A percentile compares a stretch with the other conserved stretches of the same genome.
Conservation (phyloP, 2,329 filamentous ascomycete genomes). For the Colletotrichum ledebouriae region DNA sequence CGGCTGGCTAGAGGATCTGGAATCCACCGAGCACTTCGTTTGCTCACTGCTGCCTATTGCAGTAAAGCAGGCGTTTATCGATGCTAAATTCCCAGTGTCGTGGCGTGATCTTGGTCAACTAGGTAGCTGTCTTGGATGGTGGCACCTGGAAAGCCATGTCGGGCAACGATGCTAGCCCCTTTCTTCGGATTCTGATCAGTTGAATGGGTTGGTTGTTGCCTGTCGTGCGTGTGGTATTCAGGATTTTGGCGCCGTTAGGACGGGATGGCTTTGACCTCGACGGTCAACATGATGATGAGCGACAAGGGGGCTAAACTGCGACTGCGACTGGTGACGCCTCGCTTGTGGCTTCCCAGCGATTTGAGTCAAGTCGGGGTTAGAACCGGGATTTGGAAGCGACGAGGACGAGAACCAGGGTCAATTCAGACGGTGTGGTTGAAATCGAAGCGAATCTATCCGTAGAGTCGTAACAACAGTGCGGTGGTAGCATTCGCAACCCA, state of each 20-base stretch:
- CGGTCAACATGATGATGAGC: constrained; percentile 8
- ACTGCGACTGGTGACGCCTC: constrained; percentile 4
- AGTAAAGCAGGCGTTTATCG: constrained; percentile 14
- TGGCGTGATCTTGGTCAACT: constrained; percentile 23
- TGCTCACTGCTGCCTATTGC: constrained; percentile 27
- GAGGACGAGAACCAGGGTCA: background rate
- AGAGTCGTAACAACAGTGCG: constrained; percentile 17
- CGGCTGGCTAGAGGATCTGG: constrained; percentile 9
- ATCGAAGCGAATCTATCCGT: constrained; percentile 16
- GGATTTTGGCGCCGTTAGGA: constrained; percentile 8
- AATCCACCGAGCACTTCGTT: constrained; percentile 7
- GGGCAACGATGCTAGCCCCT: constrained; percentile 20
- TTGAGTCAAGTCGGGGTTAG: constrained; percentile 11
- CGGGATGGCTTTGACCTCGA: constrained; percentile 29
- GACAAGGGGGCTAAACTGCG: constrained; percentile 14
- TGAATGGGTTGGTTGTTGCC: background rate
- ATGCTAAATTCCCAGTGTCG: constrained; percentile 10
- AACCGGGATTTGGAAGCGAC: constrained; percentile 21
- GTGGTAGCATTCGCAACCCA: constrained; percentile 22
- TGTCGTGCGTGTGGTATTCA: constrained; percentile 4
- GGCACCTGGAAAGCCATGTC: constrained; percentile 25
- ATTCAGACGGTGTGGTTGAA: background rate
- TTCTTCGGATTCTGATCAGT: background rate
- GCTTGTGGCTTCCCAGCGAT: constrained; percentile 1
- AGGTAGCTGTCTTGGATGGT: constrained; percentile 11